Evolutionary conservation across 176 grass and related monocot species (phyloP), one percentile per base, ranked within the genome.

Genomic region (Dendrocalamus sinicus): DNA sequence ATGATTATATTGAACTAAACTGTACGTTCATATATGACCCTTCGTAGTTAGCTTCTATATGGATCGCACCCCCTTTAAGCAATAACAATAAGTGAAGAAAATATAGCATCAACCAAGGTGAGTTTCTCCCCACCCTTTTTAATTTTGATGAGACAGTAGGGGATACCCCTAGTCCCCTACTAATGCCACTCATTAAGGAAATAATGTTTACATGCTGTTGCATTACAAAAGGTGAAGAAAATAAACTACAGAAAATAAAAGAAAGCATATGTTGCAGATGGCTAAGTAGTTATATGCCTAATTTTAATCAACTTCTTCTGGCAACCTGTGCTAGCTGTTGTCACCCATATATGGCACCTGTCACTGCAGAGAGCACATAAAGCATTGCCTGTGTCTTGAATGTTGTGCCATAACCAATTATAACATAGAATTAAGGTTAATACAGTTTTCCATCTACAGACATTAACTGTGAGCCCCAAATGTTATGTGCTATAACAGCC

Each of bases 151-250:
- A 30, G 78, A 79, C 19, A 17, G 43, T 23, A 65, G 23, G 59
- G 13, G 23, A 57, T 17, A 48, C 24, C 76, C 60, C 32, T 35
- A 35, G 32, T 35, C 32, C 32, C 24, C 24, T 77, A 28, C 22
- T 26, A n/a, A 41, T 63, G 35, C 50, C 61, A 71, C 16, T 63
- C 9, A 11, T 46, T 64, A 61, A 63, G 32, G 32, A 70, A 26
- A 88, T 51, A 26, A 62, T 62, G 53, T 60, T 77, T 41, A 16
- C 53, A 43, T 77, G 6, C 7, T 2, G 26, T 73, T 45, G 19
- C n/a, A 37, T 67, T 81, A 50, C 19, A 50, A 67, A 70, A 65
- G 17, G n/a, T 13, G 43, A 53, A 53, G 37, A 87, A 86, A 65
- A 69, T 68, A 69, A 69, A 58, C 63, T 24, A 24, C 58, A 58